Evolutionary conservation across 2,329 filamentous ascomycete genomes (phyloP), one percentile per base, ranked within the genome.

Genomic region (Cytospora piceicola): DNA sequence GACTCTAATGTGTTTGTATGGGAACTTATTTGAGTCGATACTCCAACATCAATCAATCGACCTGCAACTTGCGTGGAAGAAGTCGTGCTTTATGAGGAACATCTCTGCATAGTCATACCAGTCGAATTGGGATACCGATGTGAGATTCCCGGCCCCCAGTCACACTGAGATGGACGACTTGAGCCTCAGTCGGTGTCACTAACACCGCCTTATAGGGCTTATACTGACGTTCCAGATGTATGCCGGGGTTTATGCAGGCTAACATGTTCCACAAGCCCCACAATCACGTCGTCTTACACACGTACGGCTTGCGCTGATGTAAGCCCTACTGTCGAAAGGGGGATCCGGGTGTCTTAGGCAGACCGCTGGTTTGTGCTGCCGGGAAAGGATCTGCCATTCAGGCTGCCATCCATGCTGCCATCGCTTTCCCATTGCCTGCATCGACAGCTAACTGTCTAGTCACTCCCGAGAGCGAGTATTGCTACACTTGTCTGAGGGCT

Each of bases 161-260:
- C 3, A 49, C 46, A 49, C n/a, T n/a, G 14, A 49, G n/a, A 22
- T 46, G 46, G 20, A 20, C 60, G 54, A 29, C 29, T 56, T 63
- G 60, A 63, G 60, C 60, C 60, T 56, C 60, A 63, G 60, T 63
- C 60, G 60, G 60, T 63, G 53, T 63, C 60, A 63, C 60, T 63
- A 63, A 63, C 60, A 63, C 53, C 34, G 55, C 64, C 64, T 54
- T 29, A 30, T 64, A 66, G 57, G 64, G 64, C 64, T 51, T 49
- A 34, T 39, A n/a, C 17, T 51, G 56, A 15, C 5, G 14, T 17
- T 24, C 36, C 27, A 29, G 27, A 29, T 29, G 27, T 29, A 3
- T 55, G 30, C 58, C 2, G 36, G 54, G 14, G 55, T 46, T 36
- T 29, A 57, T 57, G 51, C 49, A 55, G 27, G 49, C 49, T 56